These are phyloP conservation scores for Mimosa bimucronata DNA, from an alignment of 306 rosid species.

Conservation along the genomic window DNA sequence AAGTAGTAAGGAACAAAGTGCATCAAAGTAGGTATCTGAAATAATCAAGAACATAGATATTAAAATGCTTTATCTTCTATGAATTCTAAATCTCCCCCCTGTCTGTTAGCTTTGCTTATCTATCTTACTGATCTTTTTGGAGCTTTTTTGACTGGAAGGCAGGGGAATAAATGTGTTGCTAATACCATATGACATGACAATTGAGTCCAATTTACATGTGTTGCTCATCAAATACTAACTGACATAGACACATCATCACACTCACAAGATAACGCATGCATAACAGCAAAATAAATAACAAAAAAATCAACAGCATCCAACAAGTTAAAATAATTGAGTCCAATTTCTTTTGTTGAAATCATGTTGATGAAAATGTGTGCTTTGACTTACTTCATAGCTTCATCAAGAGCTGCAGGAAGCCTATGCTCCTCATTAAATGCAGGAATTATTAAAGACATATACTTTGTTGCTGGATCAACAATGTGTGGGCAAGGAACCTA, in stretches of 20 bases:
- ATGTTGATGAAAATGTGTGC: slow-evolving; percentile 4
- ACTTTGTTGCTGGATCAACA: slow-evolving; percentile 87
- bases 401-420: slow-evolving; percentile 88
- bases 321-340: background rate
- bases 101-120: background rate
- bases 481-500: slow-evolving; percentile 84
- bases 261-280: background rate
- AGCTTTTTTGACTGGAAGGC: background rate
- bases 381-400: slow-evolving; percentile 75
- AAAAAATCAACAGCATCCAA: slow-evolving; percentile 14
- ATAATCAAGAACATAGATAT: background rate
- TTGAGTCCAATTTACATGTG: background rate
- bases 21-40: background rate
- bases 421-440: slow-evolving; percentile 88
- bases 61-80: background rate
- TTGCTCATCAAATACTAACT: background rate
- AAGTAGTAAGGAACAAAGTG: background rate
- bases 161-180: slow-evolving; percentile 22
- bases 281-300: background rate
- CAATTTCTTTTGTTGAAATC: slow-evolving; percentile 15
- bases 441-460: slow-evolving; percentile 82
- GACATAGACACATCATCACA: background rate
- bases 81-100: background rate
- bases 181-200: background rate
- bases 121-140: background rate